Evolutionary conservation across 192 early-diverging fungal genomes (phyloP).

Genomic region (Backusella luteola): DNA sequence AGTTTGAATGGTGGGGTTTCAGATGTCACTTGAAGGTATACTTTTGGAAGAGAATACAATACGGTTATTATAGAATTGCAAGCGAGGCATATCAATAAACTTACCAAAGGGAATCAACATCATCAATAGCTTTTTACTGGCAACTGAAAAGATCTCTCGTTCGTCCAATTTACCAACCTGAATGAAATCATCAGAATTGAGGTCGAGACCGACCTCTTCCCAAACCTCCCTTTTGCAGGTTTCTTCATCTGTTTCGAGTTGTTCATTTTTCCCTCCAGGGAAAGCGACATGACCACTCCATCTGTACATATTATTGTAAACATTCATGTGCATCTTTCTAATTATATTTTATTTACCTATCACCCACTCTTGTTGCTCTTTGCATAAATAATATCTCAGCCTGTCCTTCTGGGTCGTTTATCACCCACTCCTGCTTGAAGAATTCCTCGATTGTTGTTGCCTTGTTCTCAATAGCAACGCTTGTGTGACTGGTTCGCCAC

Average conservation of each 20-base stretch:
- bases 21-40: slow-evolving; percentile 28
- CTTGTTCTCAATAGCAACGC: not conserved
- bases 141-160: slow-evolving; percentile 21
- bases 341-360: slow-evolving; percentile 11
- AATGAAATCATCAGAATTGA: slow-evolving; percentile 16
- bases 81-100: not conserved
- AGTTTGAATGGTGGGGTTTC: slow-evolving; percentile 26
- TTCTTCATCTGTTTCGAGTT: slow-evolving; percentile 30
- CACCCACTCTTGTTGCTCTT: slow-evolving; percentile 25
- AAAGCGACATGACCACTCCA: slow-evolving; percentile 35
- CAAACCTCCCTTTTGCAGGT: slow-evolving; percentile 26
- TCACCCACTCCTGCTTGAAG: slow-evolving; percentile 21
- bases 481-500: slow-evolving; percentile 4
- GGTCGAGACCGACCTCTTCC: slow-evolving; percentile 33
- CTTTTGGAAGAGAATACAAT: slow-evolving; percentile 9
- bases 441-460: slow-evolving; percentile 12
- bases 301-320: not conserved
- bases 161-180: slow-evolving; percentile 24
- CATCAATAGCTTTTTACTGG: slow-evolving; percentile 27
- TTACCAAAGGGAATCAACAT: slow-evolving; percentile 35
- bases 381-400: slow-evolving; percentile 32
- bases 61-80: not conserved
- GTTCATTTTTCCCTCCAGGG: slow-evolving; percentile 33
- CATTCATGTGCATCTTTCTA: not conserved
- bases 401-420: slow-evolving; percentile 13